phyloP scores from a whole-genome alignment of 2,329 filamentous ascomycete species.

The Arthrinium puccinioides region DNA sequence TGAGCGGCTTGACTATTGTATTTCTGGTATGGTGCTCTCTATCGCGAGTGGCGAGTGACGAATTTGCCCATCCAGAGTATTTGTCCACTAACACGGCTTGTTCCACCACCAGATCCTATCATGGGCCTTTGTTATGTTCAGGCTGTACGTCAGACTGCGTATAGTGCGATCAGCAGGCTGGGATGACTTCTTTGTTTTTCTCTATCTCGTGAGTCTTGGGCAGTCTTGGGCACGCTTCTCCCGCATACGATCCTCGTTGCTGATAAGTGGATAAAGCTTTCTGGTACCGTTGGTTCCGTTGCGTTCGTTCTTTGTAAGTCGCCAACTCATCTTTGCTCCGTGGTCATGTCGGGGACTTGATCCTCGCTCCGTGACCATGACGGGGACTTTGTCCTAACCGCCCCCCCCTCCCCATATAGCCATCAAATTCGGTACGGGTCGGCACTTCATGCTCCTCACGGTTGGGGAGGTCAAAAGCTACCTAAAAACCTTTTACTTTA shows the following conservation, averaged over 20 bases:
- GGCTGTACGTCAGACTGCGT: slow-evolving; percentile 18
- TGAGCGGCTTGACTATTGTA: slow-evolving; percentile 5
- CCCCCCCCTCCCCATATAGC: background rate
- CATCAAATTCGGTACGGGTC: slow-evolving; percentile 3
- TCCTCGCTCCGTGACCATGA: background rate
- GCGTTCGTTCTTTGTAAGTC: slow-evolving; percentile 13
- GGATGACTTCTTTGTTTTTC: slow-evolving; percentile 27
- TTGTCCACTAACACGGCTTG: too few species aligned
- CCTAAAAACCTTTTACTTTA: slow-evolving; percentile 6
- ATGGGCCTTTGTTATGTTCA: slow-evolving; percentile 17
- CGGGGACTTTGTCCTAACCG: background rate
- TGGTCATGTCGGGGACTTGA: background rate
- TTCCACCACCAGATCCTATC: slow-evolving; percentile 13
- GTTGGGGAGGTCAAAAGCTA: slow-evolving; percentile 3
- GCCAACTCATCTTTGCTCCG: background rate
- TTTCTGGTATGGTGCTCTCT: slow-evolving; percentile 5
- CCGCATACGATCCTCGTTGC: too few species aligned
- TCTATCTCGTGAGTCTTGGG: slow-evolving; percentile 21
- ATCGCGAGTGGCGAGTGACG: too few species aligned
- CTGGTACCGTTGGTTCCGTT: slow-evolving; percentile 17
- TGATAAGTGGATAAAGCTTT: slow-evolving; percentile 14
- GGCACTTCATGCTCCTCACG: slow-evolving; percentile 5
- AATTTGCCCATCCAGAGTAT: too few species aligned
- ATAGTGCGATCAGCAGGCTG: slow-evolving; percentile 21
- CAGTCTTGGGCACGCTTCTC: too few species aligned